phyloP scores from a whole-genome alignment of 2,329 filamentous ascomycete species.

The Botryotinia convoluta region DNA sequence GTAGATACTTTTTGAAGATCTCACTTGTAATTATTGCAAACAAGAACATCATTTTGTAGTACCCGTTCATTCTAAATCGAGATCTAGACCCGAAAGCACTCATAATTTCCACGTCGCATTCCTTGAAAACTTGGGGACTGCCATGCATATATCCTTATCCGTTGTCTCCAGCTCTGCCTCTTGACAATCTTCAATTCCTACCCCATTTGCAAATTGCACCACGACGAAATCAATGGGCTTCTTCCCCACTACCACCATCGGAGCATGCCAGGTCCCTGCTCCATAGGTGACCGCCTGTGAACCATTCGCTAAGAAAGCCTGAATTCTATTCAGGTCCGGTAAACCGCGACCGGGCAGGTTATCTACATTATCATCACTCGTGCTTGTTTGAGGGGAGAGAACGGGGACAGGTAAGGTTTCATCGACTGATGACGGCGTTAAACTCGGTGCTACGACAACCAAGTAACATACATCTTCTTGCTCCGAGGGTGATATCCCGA shows the following conservation, averaged over 20 bases:
- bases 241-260: slow-evolving; percentile 82
- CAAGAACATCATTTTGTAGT: not conserved
- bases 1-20: not conserved
- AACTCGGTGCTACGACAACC: slow-evolving; percentile 82
- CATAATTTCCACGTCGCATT: slow-evolving; percentile 22
- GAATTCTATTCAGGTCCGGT: slow-evolving; percentile 68
- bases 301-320: slow-evolving; percentile 75
- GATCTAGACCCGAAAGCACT: not conserved
- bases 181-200: slow-evolving; percentile 82
- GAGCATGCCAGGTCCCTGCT: slow-evolving; percentile 89
- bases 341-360: slow-evolving; percentile 41
- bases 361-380: slow-evolving; percentile 5
- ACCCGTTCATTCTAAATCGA: not conserved
- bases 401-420: slow-evolving; percentile 45
- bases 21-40: not conserved
- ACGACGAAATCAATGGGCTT: slow-evolving; percentile 80
- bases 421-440: slow-evolving; percentile 47
- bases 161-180: slow-evolving; percentile 51
- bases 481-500: slow-evolving; percentile 53
- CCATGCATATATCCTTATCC: slow-evolving; percentile 25
- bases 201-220: slow-evolving; percentile 82
- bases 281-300: slow-evolving; percentile 88
- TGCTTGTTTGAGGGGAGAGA: slow-evolving; percentile 26
- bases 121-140: slow-evolving; percentile 24
- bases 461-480: slow-evolving; percentile 60